Evolutionary conservation across 2,329 filamentous ascomycete species (phyloP).

Genomic region (Fusarium virguliforme): DNA sequence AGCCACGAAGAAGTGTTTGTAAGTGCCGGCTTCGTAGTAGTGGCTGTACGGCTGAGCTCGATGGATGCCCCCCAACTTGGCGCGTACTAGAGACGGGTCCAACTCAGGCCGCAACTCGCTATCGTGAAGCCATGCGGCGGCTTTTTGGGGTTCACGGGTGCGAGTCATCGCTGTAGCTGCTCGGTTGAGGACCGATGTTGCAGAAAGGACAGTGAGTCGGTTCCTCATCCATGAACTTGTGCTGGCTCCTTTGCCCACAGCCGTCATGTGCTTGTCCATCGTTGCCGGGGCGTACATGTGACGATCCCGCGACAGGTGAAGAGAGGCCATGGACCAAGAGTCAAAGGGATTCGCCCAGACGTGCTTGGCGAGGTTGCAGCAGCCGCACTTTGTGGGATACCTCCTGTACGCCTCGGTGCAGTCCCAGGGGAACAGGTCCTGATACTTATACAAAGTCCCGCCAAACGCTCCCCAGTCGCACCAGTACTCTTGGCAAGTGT

Average conservation of each 20-base stretch:
- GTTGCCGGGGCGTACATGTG: slow-evolving; percentile 54
- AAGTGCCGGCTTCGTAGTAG: slow-evolving; percentile 55
- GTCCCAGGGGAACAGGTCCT: slow-evolving; percentile 64
- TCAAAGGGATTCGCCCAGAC: slow-evolving; percentile 64
- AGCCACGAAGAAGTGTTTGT: slow-evolving; percentile 52
- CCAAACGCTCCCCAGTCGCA: slow-evolving; percentile 63
- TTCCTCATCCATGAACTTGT: slow-evolving; percentile 56
- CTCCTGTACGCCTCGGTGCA: slow-evolving; percentile 62
- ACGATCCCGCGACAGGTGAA: slow-evolving; percentile 58
- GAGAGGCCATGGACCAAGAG: slow-evolving; percentile 60
- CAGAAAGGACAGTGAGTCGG: slow-evolving; percentile 55
- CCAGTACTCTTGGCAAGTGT: slow-evolving; percentile 64
- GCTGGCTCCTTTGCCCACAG: slow-evolving; percentile 37
- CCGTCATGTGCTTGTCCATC: slow-evolving; percentile 26
- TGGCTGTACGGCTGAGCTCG: slow-evolving; percentile 61
- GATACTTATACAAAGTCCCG: slow-evolving; percentile 58
- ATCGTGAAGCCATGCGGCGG: slow-evolving; percentile 56
- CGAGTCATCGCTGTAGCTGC: slow-evolving; percentile 58
- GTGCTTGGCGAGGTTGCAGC: slow-evolving; percentile 63
- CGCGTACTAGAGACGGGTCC: slow-evolving; percentile 49
- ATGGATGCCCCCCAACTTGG: slow-evolving; percentile 61
- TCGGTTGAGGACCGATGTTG: slow-evolving; percentile 52
- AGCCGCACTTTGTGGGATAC: slow-evolving; percentile 57
- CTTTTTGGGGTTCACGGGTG: slow-evolving; percentile 48
- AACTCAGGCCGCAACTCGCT: slow-evolving; percentile 19